Evolutionary conservation across 2,329 filamentous ascomycete species (phyloP), one percentile per base, ranked within the genome.

Genomic region (Pseudogymnoascus pannorum): DNA sequence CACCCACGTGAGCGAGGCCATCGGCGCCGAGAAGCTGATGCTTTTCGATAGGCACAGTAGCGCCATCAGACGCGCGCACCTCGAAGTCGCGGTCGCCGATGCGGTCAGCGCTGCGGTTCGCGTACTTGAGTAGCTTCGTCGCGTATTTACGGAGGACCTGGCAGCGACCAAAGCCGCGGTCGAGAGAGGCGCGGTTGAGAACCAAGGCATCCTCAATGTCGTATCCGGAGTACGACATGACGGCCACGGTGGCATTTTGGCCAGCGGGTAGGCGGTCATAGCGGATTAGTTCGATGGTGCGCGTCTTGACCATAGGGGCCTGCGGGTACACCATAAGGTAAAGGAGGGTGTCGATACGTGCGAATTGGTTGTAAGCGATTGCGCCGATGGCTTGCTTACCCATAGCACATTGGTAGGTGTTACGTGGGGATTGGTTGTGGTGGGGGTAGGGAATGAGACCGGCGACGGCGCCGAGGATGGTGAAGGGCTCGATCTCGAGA

Each of bases 331-430:
- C 94, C 78, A 99, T 90, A 1, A 96, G 89, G 72, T 97, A 97
- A 5, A 99, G 84, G 14, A 99, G 81, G 0, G 93, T 97, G 71
- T 99, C 94, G 73, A 99, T 97, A 61, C 94, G 87, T 69, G 93
- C 90, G 77, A 97, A 96, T 74, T 99, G 94, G 72, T 99, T 99
- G 72, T 96, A 96, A 14, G 93, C 94, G 72, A 99, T 97, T 33
- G 93, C 92, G 33, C 94, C 94, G 73, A 99, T 97, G 38, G 94
- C 94, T 88, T 99, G 94, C 78, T 99, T 99, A 83, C 94, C 94
- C 94, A 99, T 99, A 76, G 94, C 94, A 77, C 93, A 97, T 80
- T 97, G 93, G 72, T 99, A 99, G 0, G 94, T 99, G 73, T 99
- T 99, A 81, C 94, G 84, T 8, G 94, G 94, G 14, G 95, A 99